phyloP scores from a whole-genome alignment of 2,329 filamentous ascomycete genomes.

The Teratosphaeria pseudoeucalypti region DNA sequence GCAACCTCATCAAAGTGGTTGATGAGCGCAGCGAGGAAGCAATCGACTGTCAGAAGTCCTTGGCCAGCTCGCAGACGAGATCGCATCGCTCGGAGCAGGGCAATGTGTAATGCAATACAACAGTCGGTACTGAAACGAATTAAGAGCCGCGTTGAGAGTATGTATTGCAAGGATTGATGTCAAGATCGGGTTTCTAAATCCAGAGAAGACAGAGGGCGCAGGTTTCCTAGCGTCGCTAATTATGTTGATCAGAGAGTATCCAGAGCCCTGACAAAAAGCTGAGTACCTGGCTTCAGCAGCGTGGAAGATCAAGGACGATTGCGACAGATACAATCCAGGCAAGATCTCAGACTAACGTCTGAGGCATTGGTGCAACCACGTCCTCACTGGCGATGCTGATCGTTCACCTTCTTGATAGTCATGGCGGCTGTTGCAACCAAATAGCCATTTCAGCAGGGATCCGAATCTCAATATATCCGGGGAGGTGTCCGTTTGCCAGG shows the following conservation, averaged over 20 bases:
- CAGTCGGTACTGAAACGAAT: not conserved
- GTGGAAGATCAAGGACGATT: not conserved
- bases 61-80: not conserved
- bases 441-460: not conserved
- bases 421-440: not conserved
- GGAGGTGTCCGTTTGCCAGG: not conserved
- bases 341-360: not conserved
- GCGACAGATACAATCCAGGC: not conserved
- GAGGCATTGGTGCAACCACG: not conserved
- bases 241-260: not conserved
- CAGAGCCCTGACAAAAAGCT: not conserved
- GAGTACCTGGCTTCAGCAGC: not conserved
- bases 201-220: not conserved
- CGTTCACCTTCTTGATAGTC: not conserved
- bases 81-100: not conserved
- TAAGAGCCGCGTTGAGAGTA: not conserved
- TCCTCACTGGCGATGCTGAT: not conserved
- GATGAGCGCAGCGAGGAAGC: not conserved
- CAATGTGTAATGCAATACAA: not conserved
- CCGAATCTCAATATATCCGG: not conserved
- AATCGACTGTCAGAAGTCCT: not conserved
- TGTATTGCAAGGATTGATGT: not conserved
- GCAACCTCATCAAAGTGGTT: not conserved
- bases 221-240: not conserved
- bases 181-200: not conserved